These are phyloP conservation scores for Copromyces sp. DNA, from an alignment of 495 filamentous ascomycete species.

Conservation along the genomic window DNA sequence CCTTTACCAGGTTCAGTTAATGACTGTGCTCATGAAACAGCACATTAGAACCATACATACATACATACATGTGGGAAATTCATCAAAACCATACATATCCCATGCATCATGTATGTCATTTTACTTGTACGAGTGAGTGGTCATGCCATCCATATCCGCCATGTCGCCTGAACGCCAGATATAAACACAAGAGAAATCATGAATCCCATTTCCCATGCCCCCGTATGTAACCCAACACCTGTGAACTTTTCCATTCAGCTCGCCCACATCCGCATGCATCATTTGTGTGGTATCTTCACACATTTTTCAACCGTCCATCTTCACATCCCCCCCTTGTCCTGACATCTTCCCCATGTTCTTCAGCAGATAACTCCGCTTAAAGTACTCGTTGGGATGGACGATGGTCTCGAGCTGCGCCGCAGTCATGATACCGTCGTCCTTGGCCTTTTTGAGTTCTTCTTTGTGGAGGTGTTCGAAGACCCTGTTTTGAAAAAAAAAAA, in stretches of 20 bases:
- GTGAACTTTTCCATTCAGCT: background rate
- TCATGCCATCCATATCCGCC: background rate
- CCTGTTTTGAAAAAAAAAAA: slow-evolving; percentile 12
- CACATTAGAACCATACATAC: background rate
- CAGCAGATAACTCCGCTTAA: slow-evolving; percentile 82
- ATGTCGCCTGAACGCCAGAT: background rate
- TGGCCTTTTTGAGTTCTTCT: slow-evolving; percentile 78
- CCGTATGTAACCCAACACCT: background rate
- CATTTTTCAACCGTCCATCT: slow-evolving; percentile 32
- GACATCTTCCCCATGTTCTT: slow-evolving; percentile 52
- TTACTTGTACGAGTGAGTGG: background rate
- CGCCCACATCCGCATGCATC: background rate
- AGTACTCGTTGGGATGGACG: slow-evolving; percentile 95
- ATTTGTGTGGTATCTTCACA: slow-evolving; percentile 7
- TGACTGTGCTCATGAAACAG: background rate
- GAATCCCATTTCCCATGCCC: background rate
- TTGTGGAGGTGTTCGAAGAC: slow-evolving; percentile 88
- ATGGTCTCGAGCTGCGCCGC: slow-evolving; percentile 85
- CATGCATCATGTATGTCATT: background rate
- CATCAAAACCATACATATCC: too few relatives aligned
- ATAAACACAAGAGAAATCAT: background rate
- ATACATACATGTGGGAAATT: too few relatives aligned
- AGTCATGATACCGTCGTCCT: slow-evolving; percentile 69
- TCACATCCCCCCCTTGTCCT: slow-evolving; percentile 28
- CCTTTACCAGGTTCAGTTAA: background rate